These are phyloP conservation scores for Hypoxylon sp. DNA, from an alignment of 2,329 filamentous ascomycete species.

Conservation along the genomic window DNA sequence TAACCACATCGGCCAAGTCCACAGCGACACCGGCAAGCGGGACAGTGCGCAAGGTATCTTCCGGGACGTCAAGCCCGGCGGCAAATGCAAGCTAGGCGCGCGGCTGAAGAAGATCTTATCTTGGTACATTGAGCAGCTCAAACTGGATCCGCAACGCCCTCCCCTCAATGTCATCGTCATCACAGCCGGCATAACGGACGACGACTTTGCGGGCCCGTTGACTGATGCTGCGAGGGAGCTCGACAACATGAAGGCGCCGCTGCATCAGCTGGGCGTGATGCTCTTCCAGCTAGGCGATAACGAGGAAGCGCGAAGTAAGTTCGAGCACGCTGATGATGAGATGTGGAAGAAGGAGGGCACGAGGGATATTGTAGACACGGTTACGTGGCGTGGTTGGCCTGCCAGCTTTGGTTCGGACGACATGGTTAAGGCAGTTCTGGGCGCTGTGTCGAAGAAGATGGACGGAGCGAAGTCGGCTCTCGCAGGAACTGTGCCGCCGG, in stretches of 20 bases:
- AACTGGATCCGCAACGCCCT: constrained; percentile 48
- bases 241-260: constrained; percentile 41
- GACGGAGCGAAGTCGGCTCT: constrained; percentile 46
- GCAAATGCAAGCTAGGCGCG: constrained; percentile 51
- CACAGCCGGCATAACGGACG: constrained; percentile 48
- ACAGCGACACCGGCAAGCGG: constrained; percentile 45
- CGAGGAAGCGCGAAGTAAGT: constrained; percentile 45
- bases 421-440: constrained; percentile 48
- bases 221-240: constrained; percentile 41
- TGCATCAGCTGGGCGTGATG: constrained; percentile 61
- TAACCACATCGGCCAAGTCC: constrained; percentile 48
- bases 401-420: constrained; percentile 45
- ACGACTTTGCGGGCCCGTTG: constrained; percentile 44
- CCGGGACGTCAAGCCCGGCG: constrained; percentile 48
- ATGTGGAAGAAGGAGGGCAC: constrained; percentile 44
- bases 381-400: constrained; percentile 49
- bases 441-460: constrained; percentile 49
- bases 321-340: constrained; percentile 49
- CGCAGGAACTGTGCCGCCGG: constrained; percentile 39
- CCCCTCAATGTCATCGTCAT: constrained; percentile 53
- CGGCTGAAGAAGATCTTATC: constrained; percentile 48
- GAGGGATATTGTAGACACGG: constrained; percentile 50
- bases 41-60: constrained; percentile 50
- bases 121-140: constrained; percentile 53
- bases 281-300: constrained; percentile 50